These are phyloP conservation scores for Hanseniaspora lindneri DNA, from an alignment of 805 yeast genomes.

Conservation along the genomic window DNA sequence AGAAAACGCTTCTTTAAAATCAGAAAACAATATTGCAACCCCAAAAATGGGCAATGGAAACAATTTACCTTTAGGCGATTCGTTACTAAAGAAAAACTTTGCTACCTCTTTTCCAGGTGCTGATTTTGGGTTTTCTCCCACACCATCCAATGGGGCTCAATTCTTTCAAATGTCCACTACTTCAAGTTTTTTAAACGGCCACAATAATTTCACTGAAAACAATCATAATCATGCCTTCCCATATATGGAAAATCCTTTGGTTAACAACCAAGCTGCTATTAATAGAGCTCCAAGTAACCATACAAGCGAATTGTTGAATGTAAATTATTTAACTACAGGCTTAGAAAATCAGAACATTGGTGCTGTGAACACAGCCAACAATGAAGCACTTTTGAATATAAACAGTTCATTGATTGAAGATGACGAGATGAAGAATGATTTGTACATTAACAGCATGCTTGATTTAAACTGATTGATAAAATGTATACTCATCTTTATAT, in stretches of 20 bases:
- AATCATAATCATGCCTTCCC: background rate
- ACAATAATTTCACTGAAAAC: background rate
- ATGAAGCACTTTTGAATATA: background rate
- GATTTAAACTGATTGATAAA: slow-evolving; percentile 1
- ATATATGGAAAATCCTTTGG: slow-evolving; percentile 5
- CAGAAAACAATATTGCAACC: slow-evolving; percentile 10
- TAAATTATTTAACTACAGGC: background rate
- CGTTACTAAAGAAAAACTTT: background rate
- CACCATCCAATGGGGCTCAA: slow-evolving; percentile 5
- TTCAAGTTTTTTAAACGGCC: slow-evolving; percentile 6
- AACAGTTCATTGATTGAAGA: slow-evolving; percentile 3
- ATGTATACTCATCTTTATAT: background rate
- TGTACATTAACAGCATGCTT: slow-evolving; percentile 13
- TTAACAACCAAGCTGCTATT: background rate
- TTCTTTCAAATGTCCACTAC: slow-evolving; percentile 9
- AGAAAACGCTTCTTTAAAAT: slow-evolving; percentile 5
- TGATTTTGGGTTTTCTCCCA: slow-evolving; percentile 10
- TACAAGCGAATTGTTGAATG: background rate
- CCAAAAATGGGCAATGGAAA: slow-evolving; percentile 11
- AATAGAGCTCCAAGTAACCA: background rate
- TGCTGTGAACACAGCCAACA: background rate
- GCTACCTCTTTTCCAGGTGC: slow-evolving; percentile 3
- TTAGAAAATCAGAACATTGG: background rate
- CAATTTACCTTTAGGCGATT: background rate
- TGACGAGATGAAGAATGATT: slow-evolving; percentile 10